Percentiles rank a stretch among this genome's conserved stretches.
phyloP scores from a whole-genome alignment of 2,329 filamentous ascomycete genomes.

The Trichophyton equinum region DNA sequence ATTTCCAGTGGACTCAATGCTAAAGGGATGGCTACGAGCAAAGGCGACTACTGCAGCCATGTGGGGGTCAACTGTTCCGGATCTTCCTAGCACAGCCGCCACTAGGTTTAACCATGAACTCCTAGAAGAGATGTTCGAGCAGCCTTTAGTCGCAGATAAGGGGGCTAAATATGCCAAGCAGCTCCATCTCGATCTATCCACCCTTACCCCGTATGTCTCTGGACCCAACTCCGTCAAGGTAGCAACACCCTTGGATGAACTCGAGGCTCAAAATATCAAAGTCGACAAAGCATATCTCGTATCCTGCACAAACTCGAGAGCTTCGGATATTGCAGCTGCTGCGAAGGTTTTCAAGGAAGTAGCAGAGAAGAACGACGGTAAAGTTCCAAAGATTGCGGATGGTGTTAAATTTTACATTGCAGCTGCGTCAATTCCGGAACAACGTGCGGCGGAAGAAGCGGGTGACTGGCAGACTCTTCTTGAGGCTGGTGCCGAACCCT shows the following conservation, averaged over 20 bases:
- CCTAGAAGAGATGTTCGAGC: constrained; percentile 59
- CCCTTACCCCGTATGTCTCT: constrained; percentile 69
- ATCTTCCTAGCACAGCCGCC: constrained; percentile 35
- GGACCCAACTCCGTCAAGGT: constrained; percentile 89
- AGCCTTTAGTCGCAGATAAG: constrained; percentile 57
- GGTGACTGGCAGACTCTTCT: constrained; percentile 78
- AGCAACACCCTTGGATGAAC: constrained; percentile 60
- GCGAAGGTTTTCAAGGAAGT: constrained; percentile 77
- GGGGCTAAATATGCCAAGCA: constrained; percentile 73
- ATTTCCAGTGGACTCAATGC: constrained; percentile 66
- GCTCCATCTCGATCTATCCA: constrained; percentile 69
- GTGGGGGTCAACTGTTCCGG: constrained; percentile 25
- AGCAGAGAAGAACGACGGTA: constrained; percentile 46
- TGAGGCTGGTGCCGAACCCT: constrained; percentile 60
- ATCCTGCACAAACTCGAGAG: constrained; percentile 76
- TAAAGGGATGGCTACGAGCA: constrained; percentile 60
- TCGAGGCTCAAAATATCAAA: constrained; percentile 61
- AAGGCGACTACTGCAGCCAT: constrained; percentile 65
- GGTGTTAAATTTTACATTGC: constrained; percentile 82
- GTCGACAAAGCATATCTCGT: constrained; percentile 79
- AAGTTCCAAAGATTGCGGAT: constrained; percentile 55
- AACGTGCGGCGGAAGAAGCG: constrained; percentile 60
- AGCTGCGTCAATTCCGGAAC: constrained; percentile 68
- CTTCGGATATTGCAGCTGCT: constrained; percentile 68
- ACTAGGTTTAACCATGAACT: constrained; percentile 57